Evolutionary conservation across 2,329 filamentous ascomycete species (phyloP).

Genomic region (Thelonectria discophora): DNA sequence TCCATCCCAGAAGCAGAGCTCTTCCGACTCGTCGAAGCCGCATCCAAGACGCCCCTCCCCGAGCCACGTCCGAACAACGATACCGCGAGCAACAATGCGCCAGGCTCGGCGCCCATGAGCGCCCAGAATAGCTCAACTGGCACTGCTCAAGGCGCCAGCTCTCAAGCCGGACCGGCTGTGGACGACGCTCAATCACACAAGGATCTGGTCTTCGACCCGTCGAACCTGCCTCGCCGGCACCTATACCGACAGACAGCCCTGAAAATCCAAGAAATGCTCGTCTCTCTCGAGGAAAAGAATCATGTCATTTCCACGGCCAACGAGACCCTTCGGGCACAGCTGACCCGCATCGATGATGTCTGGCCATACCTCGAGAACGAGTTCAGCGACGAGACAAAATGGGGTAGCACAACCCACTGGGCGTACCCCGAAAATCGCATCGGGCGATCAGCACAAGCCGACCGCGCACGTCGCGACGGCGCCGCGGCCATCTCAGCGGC

Average conservation of each 20-base stretch:
- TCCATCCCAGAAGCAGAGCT: conserved; percentile 87
- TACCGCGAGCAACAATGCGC: conserved; percentile 52
- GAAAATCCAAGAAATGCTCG: conserved; percentile 84
- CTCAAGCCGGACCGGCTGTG: conserved; percentile 50
- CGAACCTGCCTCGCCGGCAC: conserved; percentile 72
- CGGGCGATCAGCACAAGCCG: conserved; percentile 69
- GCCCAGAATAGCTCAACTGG: conserved; percentile 59
- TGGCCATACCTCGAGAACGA: conserved; percentile 88
- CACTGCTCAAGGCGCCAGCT: conserved; percentile 48
- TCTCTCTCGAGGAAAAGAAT: conserved; percentile 96
- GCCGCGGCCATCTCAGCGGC: conserved; percentile 81
- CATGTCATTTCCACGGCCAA: conserved; percentile 94
- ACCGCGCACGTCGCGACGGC: conserved; percentile 80
- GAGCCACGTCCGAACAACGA: conserved; percentile 57
- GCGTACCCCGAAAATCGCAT: conserved; percentile 89
- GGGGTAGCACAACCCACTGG: conserved; percentile 93
- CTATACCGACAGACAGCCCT: conserved; percentile 81
- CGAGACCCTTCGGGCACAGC: conserved; percentile 85
- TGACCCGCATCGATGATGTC: conserved; percentile 84
- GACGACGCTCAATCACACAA: conserved; percentile 56
- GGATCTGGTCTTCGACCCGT: conserved; percentile 59
- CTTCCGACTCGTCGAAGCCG: conserved; percentile 75
- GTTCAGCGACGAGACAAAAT: conserved; percentile 92
- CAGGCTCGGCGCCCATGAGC: conserved; percentile 58
- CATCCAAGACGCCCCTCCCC: conserved; percentile 61